Conservation (phyloP, 257 asterid genomes). For the Sherardia arvensis region DNA sequence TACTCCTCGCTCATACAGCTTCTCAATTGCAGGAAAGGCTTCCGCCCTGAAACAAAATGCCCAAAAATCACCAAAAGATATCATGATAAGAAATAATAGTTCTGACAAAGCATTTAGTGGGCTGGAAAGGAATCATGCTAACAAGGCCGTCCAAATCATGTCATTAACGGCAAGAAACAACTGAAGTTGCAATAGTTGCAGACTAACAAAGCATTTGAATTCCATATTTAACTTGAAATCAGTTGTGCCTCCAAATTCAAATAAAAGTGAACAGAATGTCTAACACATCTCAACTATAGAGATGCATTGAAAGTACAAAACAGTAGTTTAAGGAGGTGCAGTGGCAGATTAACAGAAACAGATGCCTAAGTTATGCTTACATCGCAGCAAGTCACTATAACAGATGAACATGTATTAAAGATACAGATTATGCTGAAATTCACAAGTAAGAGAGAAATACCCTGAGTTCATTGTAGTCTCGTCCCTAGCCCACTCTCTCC, state of each 20-base stretch:
- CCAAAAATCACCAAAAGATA: background rate
- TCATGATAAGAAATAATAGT: background rate
- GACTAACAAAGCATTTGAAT: background rate
- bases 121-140: background rate
- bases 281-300: background rate
- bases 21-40: slow-evolving; percentile 47
- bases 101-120: background rate
- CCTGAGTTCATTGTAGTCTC: slow-evolving; percentile 55
- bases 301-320: background rate
- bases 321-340: background rate
- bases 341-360: background rate
- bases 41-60: slow-evolving; percentile 45
- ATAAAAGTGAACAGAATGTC: background rate
- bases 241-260: background rate
- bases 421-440: background rate
- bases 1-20: slow-evolving; percentile 76
- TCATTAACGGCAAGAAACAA: background rate
- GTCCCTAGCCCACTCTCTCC: slow-evolving; percentile 95
- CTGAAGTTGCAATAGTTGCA: background rate
- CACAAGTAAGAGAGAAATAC: slow-evolving; percentile 25
- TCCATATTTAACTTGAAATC: background rate
- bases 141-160: background rate
- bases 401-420: background rate
- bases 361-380: background rate
- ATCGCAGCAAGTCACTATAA: too few species aligned